These are phyloP conservation scores for Pyrrhoderma noxium DNA, from an alignment of 1,284 basidiomycete species.

Conservation along the genomic window DNA sequence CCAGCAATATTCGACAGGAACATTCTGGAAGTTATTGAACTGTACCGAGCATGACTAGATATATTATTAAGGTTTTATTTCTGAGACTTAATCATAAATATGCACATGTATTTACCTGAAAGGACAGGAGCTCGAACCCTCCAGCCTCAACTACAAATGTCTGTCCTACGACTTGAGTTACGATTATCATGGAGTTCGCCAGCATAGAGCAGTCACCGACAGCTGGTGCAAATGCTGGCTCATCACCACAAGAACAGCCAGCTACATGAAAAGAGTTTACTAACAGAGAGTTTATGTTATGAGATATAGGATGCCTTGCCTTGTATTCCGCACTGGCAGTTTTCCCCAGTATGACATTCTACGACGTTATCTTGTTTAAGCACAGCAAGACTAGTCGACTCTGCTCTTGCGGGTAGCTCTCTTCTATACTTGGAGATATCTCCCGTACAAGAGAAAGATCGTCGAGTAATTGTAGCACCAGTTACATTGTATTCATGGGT, in stretches of 20 bases:
- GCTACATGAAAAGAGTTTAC: neutral
- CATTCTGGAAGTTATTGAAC: neutral
- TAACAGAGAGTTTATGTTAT: no score
- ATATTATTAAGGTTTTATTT: neutral
- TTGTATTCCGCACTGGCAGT: no score
- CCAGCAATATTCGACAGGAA: constrained; percentile 5
- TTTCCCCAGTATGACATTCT: no score
- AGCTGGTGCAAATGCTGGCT: constrained; percentile 14
- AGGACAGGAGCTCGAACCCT: constrained; percentile 3
- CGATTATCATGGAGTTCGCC: neutral
- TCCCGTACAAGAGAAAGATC: no score
- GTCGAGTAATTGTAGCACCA: no score
- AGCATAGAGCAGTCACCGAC: constrained; percentile 3
- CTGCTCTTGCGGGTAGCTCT: no score
- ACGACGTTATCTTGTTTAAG: no score
- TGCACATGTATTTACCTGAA: neutral
- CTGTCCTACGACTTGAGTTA: neutral
- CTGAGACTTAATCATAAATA: neutral
- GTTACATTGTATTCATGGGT: no score
- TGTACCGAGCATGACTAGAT: neutral
- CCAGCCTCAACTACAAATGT: neutral
- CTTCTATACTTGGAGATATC: no score
- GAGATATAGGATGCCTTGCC: no score
- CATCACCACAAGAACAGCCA: constrained; percentile 18
- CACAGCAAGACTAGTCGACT: no score